phyloP scores from a whole-genome alignment of 192 early-diverging fungal species.

The Coemansia sp. region DNA sequence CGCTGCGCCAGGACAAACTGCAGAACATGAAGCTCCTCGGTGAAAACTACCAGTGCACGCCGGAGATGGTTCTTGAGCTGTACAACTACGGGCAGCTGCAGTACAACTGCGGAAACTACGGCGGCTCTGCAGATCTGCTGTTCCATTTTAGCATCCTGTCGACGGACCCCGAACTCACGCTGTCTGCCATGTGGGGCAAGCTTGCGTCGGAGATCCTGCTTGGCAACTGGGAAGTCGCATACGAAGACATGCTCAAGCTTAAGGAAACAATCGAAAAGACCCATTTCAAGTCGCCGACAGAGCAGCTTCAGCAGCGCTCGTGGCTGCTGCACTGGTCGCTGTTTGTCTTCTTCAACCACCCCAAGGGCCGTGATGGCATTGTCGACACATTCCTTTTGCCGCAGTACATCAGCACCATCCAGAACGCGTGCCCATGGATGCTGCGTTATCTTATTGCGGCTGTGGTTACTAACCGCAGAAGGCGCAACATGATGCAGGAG shows the following conservation, averaged over 20 bases:
- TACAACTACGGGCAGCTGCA: constrained; percentile 91
- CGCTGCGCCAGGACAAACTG: constrained; percentile 92
- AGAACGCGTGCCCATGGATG: constrained; percentile 95
- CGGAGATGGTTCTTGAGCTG: constrained; percentile 84
- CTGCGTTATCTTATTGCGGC: constrained; percentile 93
- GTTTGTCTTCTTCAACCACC: constrained; percentile 99
- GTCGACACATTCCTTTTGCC: constrained; percentile 91
- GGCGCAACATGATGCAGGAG: constrained; percentile 85
- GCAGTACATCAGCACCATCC: constrained; percentile 96
- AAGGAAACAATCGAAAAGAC: constrained; percentile 88
- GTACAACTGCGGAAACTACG: constrained; percentile 92
- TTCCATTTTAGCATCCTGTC: constrained; percentile 96
- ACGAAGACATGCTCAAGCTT: constrained; percentile 86
- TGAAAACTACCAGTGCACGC: constrained; percentile 88
- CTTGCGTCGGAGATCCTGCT: constrained; percentile 92
- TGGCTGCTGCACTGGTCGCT: constrained; percentile 97
- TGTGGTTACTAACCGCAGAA: constrained; percentile 88
- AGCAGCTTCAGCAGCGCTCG: constrained; percentile 90
- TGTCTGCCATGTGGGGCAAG: constrained; percentile 96
- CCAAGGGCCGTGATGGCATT: constrained; percentile 92
- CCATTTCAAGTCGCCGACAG: constrained; percentile 71
- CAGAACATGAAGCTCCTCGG: constrained; percentile 88
- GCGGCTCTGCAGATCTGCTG: constrained; percentile 88
- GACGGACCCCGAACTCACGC: constrained; percentile 79
- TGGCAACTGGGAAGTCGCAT: constrained; percentile 92